phyloP scores from a whole-genome alignment of 163 green algal species.

The Prototheca cutis region DNA sequence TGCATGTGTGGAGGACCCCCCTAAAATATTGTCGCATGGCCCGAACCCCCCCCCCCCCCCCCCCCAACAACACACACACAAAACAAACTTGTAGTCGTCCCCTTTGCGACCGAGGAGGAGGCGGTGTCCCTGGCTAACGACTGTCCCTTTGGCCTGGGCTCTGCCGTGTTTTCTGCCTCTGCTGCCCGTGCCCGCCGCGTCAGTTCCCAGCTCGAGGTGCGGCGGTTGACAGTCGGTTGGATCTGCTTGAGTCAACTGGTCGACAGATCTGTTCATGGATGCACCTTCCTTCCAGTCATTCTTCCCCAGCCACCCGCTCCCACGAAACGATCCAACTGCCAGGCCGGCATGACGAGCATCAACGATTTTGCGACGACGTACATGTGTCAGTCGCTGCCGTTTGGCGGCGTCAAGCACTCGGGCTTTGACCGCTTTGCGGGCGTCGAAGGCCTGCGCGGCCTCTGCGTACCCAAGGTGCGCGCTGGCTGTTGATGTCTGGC shows the following conservation, averaged over 20 bases:
- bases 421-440: slow-evolving; percentile 93
- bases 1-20: no score
- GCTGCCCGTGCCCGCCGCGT: slow-evolving; percentile 48
- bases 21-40: no score
- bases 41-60: no score
- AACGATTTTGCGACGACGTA: slow-evolving; percentile 98
- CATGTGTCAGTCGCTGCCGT: slow-evolving; percentile 96
- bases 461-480: slow-evolving; percentile 66
- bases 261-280: no score
- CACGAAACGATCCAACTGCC: no score
- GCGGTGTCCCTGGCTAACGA: slow-evolving; percentile 85
- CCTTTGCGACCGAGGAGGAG: slow-evolving; percentile 62
- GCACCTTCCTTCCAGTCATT: no score
- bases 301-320: no score
- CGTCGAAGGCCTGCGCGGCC: slow-evolving; percentile 82
- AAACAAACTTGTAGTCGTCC: slow-evolving; percentile 40
- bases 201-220: slow-evolving; percentile 37
- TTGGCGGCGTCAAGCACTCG: slow-evolving; percentile 91
- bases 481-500: not conserved
- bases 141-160: slow-evolving; percentile 89
- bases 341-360: slow-evolving; percentile 82
- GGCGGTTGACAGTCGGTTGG: not conserved
- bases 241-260: no score
- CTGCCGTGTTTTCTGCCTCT: slow-evolving; percentile 69
- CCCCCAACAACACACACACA: no score